Evolutionary conservation across 768 basidiomycete species (phyloP), one percentile per base, ranked within the genome.

Genomic region (Mycena vitilis): DNA sequence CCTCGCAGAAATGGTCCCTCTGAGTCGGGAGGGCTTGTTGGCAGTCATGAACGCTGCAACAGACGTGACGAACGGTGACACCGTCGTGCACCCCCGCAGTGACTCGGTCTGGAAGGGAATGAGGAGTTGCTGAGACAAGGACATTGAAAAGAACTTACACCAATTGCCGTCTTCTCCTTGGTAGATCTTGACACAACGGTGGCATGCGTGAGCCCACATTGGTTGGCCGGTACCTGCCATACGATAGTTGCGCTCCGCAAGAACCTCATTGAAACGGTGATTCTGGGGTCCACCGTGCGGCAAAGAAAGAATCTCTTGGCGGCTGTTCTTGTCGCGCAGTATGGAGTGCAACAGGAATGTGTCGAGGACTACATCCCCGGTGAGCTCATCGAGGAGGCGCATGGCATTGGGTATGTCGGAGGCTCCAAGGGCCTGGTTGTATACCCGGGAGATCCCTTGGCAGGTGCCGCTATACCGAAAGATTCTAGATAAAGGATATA

Each of bases 161-260:
- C 49, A 65, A 38, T 63, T 36, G 2, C 36, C 56, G 18, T 64
- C 56, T 4, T 48, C 57, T 9, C 54, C 56, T 12, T 53, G 44
- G 30, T 64, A 64, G 3, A 64, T 30, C 23, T 68, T 62, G 37
- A 53, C 57, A 38, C 67, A 69, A 2, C n/a, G 36, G 20, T 49
- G 7, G 30, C 67, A 69, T 4, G 62, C 45, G 37, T 69, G 67
- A 1, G 62, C 61, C 67, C 67, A 69, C 67, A 63, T 63, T 1
- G 4, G 16, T 15, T 69, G 67, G 1, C 67, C 62, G 16, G 56
- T 64, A 7, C 67, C 67, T 0, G 22, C 67, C 62, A 69, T 69
- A 2, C 40, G 9, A 6, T 25, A 23, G 16, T 69, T 69, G 0
- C 55, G n/a, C 9, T 62, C 37, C 4, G 38, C 62, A 11, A 69